phyloP scores from a whole-genome alignment of 371 early-diverging fungal species.

The Thermomucor indicae-seudaticae region DNA sequence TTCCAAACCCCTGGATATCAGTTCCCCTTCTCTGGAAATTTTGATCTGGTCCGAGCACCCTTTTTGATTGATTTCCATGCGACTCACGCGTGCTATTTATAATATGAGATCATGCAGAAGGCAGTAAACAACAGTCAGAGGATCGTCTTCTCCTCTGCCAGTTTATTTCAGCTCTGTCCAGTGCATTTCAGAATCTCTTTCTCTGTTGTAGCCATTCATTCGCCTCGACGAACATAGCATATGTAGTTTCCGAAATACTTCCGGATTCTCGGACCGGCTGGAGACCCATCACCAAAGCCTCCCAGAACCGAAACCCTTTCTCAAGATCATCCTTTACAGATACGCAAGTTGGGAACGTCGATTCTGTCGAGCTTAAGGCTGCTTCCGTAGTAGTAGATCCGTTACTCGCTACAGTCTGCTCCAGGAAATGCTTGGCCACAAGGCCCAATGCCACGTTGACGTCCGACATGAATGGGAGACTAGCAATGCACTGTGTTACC shows the following conservation, averaged over 20 bases:
- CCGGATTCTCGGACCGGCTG: conserved; percentile 22
- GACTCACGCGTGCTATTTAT: too few relatives aligned
- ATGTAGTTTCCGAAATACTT: conserved; percentile 14
- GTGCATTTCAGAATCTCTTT: neutral
- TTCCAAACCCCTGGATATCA: too few relatives aligned
- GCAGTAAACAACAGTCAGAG: neutral
- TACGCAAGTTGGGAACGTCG: conserved; percentile 36
- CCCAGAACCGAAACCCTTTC: conserved; percentile 52
- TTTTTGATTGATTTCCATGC: too few relatives aligned
- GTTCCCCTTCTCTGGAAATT: too few relatives aligned
- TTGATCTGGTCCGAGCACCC: too few relatives aligned
- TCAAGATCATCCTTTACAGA: conserved; percentile 40
- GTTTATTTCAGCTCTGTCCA: neutral
- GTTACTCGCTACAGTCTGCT: conserved; percentile 22
- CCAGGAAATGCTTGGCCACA: conserved; percentile 45
- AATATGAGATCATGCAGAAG: too few relatives aligned
- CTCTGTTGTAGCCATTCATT: conserved; percentile 37
- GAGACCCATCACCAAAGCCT: conserved; percentile 30
- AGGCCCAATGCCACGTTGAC: conserved; percentile 52
- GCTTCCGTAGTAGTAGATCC: conserved; percentile 9
- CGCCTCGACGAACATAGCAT: conserved; percentile 39
- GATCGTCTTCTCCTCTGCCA: too few relatives aligned
- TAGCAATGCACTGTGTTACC: conserved; percentile 8
- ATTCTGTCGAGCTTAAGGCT: conserved; percentile 28
- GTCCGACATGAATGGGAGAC: conserved; percentile 51